Evolutionary conservation across 2,329 filamentous ascomycete species (phyloP).

Genomic region (Cordyceps cateniannulata): DNA sequence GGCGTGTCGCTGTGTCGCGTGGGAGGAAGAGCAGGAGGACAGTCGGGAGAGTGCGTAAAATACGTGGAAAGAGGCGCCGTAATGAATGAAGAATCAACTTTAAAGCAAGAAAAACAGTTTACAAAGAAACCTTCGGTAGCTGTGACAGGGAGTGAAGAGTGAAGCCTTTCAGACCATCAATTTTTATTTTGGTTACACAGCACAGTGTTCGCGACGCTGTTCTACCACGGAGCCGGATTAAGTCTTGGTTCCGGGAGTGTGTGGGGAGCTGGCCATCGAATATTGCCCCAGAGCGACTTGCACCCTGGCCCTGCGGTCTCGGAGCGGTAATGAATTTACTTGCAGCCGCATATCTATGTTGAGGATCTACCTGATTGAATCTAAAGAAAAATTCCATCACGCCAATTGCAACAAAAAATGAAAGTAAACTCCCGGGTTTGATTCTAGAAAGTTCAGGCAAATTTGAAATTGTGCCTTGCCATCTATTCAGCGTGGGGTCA

Average conservation of each 20-base stretch:
- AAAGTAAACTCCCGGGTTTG: not conserved
- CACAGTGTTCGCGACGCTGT: not conserved
- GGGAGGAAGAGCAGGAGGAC: not conserved
- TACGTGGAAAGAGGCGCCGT: not conserved
- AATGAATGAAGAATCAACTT: not conserved
- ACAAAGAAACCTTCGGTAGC: not conserved
- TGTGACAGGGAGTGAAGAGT: not conserved
- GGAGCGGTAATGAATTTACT: not conserved
- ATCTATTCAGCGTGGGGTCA: not conserved
- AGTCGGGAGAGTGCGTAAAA: not conserved
- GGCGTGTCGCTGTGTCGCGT: not conserved
- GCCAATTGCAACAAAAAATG: not conserved
- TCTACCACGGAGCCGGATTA: constrained; percentile 4
- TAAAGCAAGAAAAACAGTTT: not conserved
- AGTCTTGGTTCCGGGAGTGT: not conserved
- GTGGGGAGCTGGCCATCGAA: not conserved
- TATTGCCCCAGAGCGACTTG: constrained; percentile 2
- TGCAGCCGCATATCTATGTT: not conserved
- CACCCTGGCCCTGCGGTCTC: constrained; percentile 5
- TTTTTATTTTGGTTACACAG: not conserved
- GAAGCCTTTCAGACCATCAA: not conserved
- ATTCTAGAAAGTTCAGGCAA: not conserved
- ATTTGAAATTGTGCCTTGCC: too few species aligned
- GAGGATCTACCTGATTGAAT: not conserved
- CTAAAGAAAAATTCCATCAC: not conserved